These are phyloP conservation scores for Hymenoscyphus linearis DNA, from an alignment of 2,329 filamentous ascomycete species.

Conservation along the genomic window DNA sequence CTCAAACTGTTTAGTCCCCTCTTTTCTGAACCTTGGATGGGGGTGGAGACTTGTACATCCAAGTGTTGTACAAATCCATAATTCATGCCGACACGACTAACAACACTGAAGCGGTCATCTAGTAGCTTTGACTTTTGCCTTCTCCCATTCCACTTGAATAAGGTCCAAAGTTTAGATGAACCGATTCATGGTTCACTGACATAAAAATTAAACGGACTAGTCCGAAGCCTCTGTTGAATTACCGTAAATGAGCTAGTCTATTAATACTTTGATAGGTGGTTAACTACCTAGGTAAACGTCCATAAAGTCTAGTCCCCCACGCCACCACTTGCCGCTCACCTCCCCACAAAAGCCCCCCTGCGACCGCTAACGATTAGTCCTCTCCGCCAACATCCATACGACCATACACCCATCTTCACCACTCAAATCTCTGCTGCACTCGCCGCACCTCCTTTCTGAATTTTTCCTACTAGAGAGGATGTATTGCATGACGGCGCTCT, in stretches of 20 bases:
- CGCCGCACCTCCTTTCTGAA: slow-evolving; percentile 8
- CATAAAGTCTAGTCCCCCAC: background rate
- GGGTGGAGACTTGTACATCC: background rate
- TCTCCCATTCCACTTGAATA: background rate
- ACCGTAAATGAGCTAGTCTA: background rate
- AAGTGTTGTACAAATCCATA: background rate
- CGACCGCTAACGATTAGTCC: background rate
- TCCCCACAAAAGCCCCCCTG: slow-evolving; percentile 4
- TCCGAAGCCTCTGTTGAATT: background rate
- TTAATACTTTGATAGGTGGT: background rate
- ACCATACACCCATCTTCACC: slow-evolving; percentile 10
- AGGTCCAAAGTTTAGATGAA: background rate
- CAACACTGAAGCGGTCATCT: background rate
- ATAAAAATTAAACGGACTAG: background rate
- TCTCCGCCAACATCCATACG: background rate
- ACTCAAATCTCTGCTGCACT: background rate
- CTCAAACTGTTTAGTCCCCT: background rate
- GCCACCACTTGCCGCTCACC: slow-evolving; percentile 2
- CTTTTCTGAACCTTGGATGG: background rate
- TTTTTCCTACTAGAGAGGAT: slow-evolving; percentile 17
- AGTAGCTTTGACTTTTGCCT: background rate
- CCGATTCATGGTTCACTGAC: background rate
- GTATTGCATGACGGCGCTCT: slow-evolving; percentile 18
- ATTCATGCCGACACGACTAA: background rate
- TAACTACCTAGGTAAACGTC: too few relatives aligned